Evolutionary conservation across 352 stramenopile species (phyloP), one percentile per base, ranked within the genome.

Genomic region (Plasmopara viticola): DNA sequence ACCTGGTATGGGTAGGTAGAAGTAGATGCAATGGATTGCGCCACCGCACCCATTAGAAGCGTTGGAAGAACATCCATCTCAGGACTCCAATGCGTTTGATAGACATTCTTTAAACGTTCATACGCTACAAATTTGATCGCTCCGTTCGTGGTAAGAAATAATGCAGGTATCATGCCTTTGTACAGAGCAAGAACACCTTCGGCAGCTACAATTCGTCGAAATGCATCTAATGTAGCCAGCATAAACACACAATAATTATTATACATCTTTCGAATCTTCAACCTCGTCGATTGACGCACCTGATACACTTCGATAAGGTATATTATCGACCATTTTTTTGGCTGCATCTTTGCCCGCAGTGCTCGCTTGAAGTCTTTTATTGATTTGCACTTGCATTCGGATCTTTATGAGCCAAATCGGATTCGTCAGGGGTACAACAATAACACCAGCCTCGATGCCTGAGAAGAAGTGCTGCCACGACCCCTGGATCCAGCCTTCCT

Each of bases 321-420:
- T 47, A 58, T 72, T 75, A 48, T 82, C 73, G 15, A 61, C 68
- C 14, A 84, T 37, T 50, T 86, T 85, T 28, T 64, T 60, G 0
- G 72, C 64, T 9, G 66, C 65, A 42, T 89, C 75, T 46, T 88
- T 90, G 25, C 71, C 75, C 13, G 57, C 58, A 0, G 62, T 58
- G 12, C 43, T 55, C 20, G 75, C 66, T 55, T 84, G 60, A 34
- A 85, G 51, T 18, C 73, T 62, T 39, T 67, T 69, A 30, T 69
- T 79, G 41, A 60, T 85, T 50, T 91, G 78, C 18, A 91, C 82
- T 85, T 99, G 94, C 83, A 99, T 94, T 41, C 96, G 79, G 28
- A 97, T 97, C 69, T 99, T 99, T 56, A 99, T 88, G 30, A 99
- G 78, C 96, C 96, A 99, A 34, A 99, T 87, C 14, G 97, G 96